Evolutionary conservation across 495 filamentous ascomycete species (phyloP).

Genomic region (Neurospora intermedia): DNA sequence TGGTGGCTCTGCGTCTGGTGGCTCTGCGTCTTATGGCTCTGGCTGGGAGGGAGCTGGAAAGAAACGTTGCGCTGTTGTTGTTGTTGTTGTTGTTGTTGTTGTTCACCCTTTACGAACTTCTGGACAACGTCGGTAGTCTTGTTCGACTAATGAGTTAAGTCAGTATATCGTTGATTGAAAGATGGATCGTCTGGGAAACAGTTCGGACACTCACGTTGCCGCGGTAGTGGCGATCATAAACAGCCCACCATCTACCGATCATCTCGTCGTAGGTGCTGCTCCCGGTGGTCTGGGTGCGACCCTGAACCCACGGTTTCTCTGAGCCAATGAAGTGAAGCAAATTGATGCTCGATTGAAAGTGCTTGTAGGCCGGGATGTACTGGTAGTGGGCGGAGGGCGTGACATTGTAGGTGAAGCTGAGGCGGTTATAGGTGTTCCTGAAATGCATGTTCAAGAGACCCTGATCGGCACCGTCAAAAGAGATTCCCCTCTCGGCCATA

Average conservation of each 20-base stretch:
- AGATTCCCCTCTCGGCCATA: constrained; percentile 74
- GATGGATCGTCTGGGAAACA: not conserved
- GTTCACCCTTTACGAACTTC: constrained; percentile 44
- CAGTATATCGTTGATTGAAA: constrained; percentile 6
- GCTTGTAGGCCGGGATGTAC: constrained; percentile 85
- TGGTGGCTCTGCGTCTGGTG: constrained; percentile 19
- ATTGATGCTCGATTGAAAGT: constrained; percentile 79
- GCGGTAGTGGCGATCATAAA: constrained; percentile 78
- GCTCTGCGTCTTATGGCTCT: constrained; percentile 18
- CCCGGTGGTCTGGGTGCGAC: constrained; percentile 45
- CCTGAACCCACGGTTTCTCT: constrained; percentile 79
- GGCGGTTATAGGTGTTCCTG: constrained; percentile 62
- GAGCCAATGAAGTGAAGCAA: constrained; percentile 89
- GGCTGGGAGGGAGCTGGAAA: constrained; percentile 4
- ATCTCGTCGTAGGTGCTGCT: constrained; percentile 68
- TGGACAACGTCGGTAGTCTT: constrained; percentile 31
- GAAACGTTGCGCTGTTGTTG: constrained; percentile 23
- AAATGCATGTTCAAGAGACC: constrained; percentile 95
- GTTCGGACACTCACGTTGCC: constrained; percentile 29
- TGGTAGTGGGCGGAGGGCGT: constrained; percentile 92
- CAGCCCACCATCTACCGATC: constrained; percentile 76
- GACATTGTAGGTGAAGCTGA: constrained; percentile 95
- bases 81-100: constrained; percentile 25
- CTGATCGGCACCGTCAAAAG: constrained; percentile 96
- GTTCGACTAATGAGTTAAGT: not conserved